These are phyloP conservation scores for Apiotrichum gamsii DNA, from an alignment of 1,284 basidiomycete species.

Conservation along the genomic window DNA sequence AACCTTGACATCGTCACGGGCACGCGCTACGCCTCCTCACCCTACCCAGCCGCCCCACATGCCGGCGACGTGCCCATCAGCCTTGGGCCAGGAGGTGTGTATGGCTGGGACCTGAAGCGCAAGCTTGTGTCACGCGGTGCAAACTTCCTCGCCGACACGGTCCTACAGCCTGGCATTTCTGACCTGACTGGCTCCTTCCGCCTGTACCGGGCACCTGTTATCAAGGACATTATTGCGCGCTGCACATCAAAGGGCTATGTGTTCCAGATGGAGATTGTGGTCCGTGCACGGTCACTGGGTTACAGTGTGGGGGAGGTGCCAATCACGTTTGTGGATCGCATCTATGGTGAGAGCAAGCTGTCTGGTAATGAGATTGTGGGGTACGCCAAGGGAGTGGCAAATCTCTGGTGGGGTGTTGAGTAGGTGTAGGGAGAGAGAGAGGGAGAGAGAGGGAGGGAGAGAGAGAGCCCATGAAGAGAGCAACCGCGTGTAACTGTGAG, in stretches of 20 bases:
- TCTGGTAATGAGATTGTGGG: constrained; percentile 80
- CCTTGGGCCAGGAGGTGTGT: constrained; percentile 65
- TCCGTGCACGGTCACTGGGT: constrained; percentile 70
- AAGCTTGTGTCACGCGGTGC: constrained; percentile 79
- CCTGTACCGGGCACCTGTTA: constrained; percentile 67
- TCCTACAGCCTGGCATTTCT: constrained; percentile 73
- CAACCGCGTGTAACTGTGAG: not conserved
- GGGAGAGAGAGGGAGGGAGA: too few species aligned
- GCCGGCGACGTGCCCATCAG: constrained; percentile 28
- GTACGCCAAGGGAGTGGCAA: constrained; percentile 82
- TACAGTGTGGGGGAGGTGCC: constrained; percentile 83
- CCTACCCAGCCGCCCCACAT: constrained; percentile 39
- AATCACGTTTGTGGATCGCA: constrained; percentile 86
- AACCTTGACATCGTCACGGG: constrained; percentile 85
- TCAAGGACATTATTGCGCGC: constrained; percentile 72
- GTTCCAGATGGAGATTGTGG: constrained; percentile 97
- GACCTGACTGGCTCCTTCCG: constrained; percentile 82
- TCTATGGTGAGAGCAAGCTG: constrained; percentile 87
- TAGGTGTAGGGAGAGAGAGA: too few species aligned
- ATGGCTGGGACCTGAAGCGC: constrained; percentile 82
- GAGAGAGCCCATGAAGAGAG: too few species aligned
- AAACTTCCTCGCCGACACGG: constrained; percentile 76
- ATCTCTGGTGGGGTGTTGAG: constrained; percentile 61
- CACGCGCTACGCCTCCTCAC: constrained; percentile 61
- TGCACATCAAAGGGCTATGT: constrained; percentile 85